Conservation (phyloP, 805 yeast genomes). For the Lipomyces spencermartinsiae region DNA sequence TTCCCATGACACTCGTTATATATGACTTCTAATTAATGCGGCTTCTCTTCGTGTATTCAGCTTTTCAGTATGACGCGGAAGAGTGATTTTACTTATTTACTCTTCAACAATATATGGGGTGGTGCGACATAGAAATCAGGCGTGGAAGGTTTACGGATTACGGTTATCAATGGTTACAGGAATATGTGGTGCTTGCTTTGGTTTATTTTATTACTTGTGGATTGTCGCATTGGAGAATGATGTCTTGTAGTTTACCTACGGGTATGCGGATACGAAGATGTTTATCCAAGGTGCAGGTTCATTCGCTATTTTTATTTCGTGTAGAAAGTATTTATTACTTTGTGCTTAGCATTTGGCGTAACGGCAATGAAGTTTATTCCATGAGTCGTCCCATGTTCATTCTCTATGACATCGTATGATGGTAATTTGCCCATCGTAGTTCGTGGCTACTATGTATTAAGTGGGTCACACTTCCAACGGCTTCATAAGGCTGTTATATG, state of each 20-base stretch:
- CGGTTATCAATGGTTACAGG: not conserved
- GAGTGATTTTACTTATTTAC: not conserved
- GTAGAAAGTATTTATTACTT: not conserved
- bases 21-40: not conserved
- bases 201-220: not conserved
- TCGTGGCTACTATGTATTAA: not conserved
- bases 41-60: not conserved
- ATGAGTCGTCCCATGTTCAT: not conserved
- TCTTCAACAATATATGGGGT: not conserved
- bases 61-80: not conserved
- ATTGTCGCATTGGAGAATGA: not conserved
- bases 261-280: not conserved
- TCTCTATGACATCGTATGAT: not conserved
- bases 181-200: conserved; percentile 2
- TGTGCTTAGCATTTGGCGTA: conserved; percentile 5
- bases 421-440: not conserved
- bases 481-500: not conserved
- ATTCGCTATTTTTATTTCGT: not conserved
- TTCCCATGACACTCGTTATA: not conserved
- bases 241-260: not conserved
- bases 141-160: not conserved
- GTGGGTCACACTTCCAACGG: no score
- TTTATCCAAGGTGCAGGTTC: not conserved
- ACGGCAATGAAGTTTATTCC: conserved; percentile 7
- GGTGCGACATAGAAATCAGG: conserved; percentile 1